Percentiles rank a stretch among this genome's conserved stretches.
phyloP scores from a whole-genome alignment of 1,284 basidiomycete species.

The Apiotrichum brassicae region DNA sequence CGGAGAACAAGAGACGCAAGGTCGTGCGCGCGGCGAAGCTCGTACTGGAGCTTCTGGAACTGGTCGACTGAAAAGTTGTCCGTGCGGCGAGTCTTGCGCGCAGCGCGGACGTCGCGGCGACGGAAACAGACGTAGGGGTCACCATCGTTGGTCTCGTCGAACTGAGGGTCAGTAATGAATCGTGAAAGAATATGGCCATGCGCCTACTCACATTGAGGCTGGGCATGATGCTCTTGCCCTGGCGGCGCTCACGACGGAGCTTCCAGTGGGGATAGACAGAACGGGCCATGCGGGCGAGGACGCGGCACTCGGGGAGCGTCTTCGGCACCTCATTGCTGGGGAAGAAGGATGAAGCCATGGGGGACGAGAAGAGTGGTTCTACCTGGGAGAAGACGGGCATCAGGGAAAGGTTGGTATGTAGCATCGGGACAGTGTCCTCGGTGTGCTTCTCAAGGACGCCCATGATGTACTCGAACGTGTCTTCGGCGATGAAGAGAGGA shows the following conservation, averaged over 20 bases:
- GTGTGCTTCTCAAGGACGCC: constrained; percentile 87
- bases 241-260: constrained; percentile 63
- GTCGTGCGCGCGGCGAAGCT: constrained; percentile 66
- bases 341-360: constrained; percentile 57
- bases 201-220: constrained; percentile 53
- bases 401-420: constrained; percentile 64
- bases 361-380: constrained; percentile 61
- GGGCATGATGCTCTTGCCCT: constrained; percentile 72
- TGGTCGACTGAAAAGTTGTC: constrained; percentile 85
- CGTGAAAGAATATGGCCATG: not conserved
- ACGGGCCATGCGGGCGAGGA: constrained; percentile 60
- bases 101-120: constrained; percentile 85
- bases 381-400: constrained; percentile 71
- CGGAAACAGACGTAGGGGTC: constrained; percentile 99
- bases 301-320: constrained; percentile 56
- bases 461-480: constrained; percentile 93
- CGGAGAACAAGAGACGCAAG: constrained; percentile 62
- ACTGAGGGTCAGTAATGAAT: constrained; percentile 31
- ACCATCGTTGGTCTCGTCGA: constrained; percentile 86
- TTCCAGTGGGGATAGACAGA: constrained; percentile 75
- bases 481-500: constrained; percentile 64
- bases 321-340: constrained; percentile 58
- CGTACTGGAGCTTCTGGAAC: constrained; percentile 69
- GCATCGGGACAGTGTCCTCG: constrained; percentile 79
- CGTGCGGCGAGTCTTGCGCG: constrained; percentile 87